phyloP scores from a whole-genome alignment of 2,329 filamentous ascomycete genomes.

The Blastomyces percursus region DNA sequence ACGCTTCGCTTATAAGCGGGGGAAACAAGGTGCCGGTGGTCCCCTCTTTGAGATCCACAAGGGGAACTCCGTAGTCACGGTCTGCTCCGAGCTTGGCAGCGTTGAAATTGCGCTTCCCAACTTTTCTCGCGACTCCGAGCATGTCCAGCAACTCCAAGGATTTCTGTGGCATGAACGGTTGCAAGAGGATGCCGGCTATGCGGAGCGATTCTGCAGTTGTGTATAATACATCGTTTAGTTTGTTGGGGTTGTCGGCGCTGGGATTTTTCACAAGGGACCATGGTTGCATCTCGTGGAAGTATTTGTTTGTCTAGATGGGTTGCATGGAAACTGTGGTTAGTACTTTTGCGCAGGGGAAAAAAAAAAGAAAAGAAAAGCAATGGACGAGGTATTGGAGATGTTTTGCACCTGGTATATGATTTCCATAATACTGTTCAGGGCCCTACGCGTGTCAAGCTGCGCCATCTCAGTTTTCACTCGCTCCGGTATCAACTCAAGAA shows the following conservation, averaged over 20 bases:
- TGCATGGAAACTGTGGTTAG: not conserved
- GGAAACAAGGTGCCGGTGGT: slow-evolving; percentile 44
- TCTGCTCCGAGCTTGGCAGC: slow-evolving; percentile 56
- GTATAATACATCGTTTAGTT: slow-evolving; percentile 54
- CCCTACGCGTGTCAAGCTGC: slow-evolving; percentile 51
- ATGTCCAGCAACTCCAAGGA: slow-evolving; percentile 61
- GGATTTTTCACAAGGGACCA: slow-evolving; percentile 49
- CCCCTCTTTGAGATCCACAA: slow-evolving; percentile 32
- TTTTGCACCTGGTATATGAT: slow-evolving; percentile 45
- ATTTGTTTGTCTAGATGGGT: slow-evolving; percentile 49
- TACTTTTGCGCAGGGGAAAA: not conserved
- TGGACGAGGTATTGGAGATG: not conserved
- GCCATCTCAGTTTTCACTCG: slow-evolving; percentile 49
- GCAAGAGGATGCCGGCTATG: slow-evolving; percentile 70
- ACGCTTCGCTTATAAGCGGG: slow-evolving; percentile 31
- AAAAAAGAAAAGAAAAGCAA: not conserved
- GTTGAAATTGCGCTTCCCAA: slow-evolving; percentile 49
- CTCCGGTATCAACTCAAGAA: slow-evolving; percentile 32
- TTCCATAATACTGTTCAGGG: slow-evolving; percentile 54
- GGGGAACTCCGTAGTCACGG: slow-evolving; percentile 52
- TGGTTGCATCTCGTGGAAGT: slow-evolving; percentile 53
- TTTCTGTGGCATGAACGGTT: slow-evolving; percentile 82
- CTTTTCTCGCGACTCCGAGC: slow-evolving; percentile 52
- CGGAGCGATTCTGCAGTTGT: slow-evolving; percentile 64
- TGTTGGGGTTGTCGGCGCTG: slow-evolving; percentile 25